Evolutionary conservation across 441 rosid species (phyloP).

Genomic region (Aquilaria agallochum): DNA sequence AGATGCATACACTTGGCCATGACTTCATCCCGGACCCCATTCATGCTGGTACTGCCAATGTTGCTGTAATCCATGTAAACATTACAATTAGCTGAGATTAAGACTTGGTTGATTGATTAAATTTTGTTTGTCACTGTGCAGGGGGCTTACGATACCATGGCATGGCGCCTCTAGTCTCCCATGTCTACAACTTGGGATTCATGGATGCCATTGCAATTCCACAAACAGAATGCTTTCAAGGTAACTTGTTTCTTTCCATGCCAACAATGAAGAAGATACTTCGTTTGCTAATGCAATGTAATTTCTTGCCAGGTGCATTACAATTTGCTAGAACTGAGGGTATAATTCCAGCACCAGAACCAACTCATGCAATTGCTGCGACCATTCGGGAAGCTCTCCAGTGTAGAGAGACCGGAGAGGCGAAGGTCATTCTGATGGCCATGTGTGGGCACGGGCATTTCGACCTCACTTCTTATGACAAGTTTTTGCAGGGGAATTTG

Average conservation of each 20-base stretch:
- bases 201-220: slow-evolving; percentile 90
- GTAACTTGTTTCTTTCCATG: slow-evolving; percentile 22
- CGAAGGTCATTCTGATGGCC: slow-evolving; percentile 80
- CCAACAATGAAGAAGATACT: background rate
- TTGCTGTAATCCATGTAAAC: no score
- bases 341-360: slow-evolving; percentile 87
- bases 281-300: background rate
- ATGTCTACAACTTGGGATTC: slow-evolving; percentile 72
- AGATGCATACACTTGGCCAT: slow-evolving; percentile 98
- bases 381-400: slow-evolving; percentile 83
- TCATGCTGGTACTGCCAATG: slow-evolving; percentile 60
- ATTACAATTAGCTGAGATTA: background rate
- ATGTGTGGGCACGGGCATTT: slow-evolving; percentile 99
- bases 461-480: slow-evolving; percentile 76
- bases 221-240: slow-evolving; percentile 80
- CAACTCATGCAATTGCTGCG: slow-evolving; percentile 94
- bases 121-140: slow-evolving; percentile 20
- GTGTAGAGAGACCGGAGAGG: slow-evolving; percentile 78
- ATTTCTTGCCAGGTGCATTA: slow-evolving; percentile 60
- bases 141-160: slow-evolving; percentile 95
- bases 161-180: slow-evolving; percentile 90
- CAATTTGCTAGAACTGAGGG: slow-evolving; percentile 87
- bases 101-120: no score
- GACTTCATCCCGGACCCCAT: slow-evolving; percentile 97
- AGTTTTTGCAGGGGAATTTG: slow-evolving; percentile 67